Base-by-base conservation (phyloP, 1,284 basidiomycete species). In the Tetrapyrgos nigripes region DNA sequence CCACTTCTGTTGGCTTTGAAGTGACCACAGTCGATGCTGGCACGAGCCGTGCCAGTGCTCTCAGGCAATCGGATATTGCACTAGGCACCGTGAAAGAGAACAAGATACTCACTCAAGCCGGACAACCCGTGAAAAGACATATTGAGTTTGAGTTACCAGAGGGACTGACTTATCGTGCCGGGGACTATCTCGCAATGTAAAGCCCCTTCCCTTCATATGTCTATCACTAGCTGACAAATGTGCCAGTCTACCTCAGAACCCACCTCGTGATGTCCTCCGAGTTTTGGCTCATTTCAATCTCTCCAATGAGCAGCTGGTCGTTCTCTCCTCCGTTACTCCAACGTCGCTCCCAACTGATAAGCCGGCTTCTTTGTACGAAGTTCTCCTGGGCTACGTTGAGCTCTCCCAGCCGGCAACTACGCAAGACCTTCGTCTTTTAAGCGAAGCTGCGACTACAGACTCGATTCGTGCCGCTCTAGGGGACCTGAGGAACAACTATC, bases 111-210 rank as follows among this genome's bases (percentile, higher is more conserved):
- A 81, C 78, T 1, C 69, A 74, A 23, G 68, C 71, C 13, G 73
- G 74, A 5, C 73, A 72, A 19, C 73, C 75, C 0, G 71, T 66
- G 8, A 83, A 82, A 66, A 70, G 77, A 52, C 80, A 80, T 57
- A 76, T 83, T 29, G 79, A 77, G 48, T 74, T 83, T 58, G 68
- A 75, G 61, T 70, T 82, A 6, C 81, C 81, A 2, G 71, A 77
- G 40, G 74, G 71, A 17, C 67, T 71, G 61, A 73, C 70, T 3
- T 78, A 76, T 61, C 67, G 74, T 44, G 72, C 80, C 4, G 82
- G 82, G 17, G 82, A 84, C 65, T 83, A 84, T 63, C 72, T 83
- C 23, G 76, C 78, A 1, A 76, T 84, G 78, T 79, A 40, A 60
- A 73, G 65, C n/a, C 27, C 27, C 21, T 49, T 29, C 27, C 3